phyloP scores from a whole-genome alignment of 495 filamentous ascomycete genomes.

The Mytilinidion resinicola region DNA sequence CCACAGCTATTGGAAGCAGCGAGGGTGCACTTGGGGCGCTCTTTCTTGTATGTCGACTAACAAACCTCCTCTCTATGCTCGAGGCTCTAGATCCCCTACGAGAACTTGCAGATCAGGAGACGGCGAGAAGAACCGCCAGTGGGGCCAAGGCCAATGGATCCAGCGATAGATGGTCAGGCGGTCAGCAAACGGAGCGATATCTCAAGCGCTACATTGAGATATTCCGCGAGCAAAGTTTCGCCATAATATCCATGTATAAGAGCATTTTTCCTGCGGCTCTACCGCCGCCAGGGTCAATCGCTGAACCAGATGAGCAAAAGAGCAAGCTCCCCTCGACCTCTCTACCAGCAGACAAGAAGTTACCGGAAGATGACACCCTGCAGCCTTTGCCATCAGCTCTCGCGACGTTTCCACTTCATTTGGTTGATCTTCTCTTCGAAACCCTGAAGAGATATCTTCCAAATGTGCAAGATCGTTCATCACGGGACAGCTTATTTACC shows the following conservation, averaged over 20 bases:
- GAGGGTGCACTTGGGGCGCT: slow-evolving; percentile 68
- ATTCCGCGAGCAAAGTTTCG: slow-evolving; percentile 96
- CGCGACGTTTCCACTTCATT: slow-evolving; percentile 75
- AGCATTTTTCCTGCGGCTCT: slow-evolving; percentile 67
- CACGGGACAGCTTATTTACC: slow-evolving; percentile 79
- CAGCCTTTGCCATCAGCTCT: slow-evolving; percentile 68
- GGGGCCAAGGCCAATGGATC: slow-evolving; percentile 17
- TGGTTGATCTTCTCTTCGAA: slow-evolving; percentile 74
- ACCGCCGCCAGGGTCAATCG: slow-evolving; percentile 21
- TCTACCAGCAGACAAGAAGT: slow-evolving; percentile 29
- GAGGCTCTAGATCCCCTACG: slow-evolving; percentile 79
- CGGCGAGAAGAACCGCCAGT: slow-evolving; percentile 30
- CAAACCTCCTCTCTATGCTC: slow-evolving; percentile 71
- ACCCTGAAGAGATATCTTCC: slow-evolving; percentile 76
- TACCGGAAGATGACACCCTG: slow-evolving; percentile 48
- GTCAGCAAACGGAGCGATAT: slow-evolving; percentile 90
- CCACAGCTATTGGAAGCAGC: slow-evolving; percentile 17
- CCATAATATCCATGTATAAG: slow-evolving; percentile 85
- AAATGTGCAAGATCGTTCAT: slow-evolving; percentile 71
- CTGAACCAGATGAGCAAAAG: slow-evolving; percentile 25
- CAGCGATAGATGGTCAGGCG: slow-evolving; percentile 55
- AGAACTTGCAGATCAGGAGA: slow-evolving; percentile 86
- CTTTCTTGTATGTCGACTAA: slow-evolving; percentile 80
- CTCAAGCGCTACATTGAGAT: slow-evolving; percentile 96
- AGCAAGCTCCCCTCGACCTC: slow-evolving; percentile 28